These are phyloP conservation scores for Thymus quinquecostatus DNA, from an alignment of 257 asterid genomes.

Conservation along the genomic window DNA sequence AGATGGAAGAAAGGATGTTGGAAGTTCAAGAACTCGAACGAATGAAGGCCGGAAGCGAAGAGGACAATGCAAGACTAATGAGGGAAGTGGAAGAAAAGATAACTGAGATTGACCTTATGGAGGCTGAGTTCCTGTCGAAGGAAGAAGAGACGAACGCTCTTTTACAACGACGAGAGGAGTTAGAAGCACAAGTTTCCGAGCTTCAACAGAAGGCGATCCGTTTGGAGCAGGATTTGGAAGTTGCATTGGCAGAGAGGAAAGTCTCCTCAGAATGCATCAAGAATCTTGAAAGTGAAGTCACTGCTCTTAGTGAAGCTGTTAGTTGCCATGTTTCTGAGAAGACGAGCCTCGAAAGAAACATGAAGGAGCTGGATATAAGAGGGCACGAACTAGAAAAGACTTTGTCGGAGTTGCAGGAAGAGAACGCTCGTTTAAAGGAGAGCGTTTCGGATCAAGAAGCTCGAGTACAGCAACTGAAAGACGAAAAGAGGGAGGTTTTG, in stretches of 20 bases:
- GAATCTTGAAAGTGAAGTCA: slow-evolving; percentile 42
- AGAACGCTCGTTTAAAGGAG: slow-evolving; percentile 40
- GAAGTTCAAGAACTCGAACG: slow-evolving; percentile 49
- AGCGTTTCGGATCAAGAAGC: slow-evolving; percentile 41
- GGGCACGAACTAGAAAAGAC: slow-evolving; percentile 41
- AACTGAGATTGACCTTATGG: slow-evolving; percentile 37
- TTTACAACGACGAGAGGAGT: slow-evolving; percentile 34
- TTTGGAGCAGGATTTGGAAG: slow-evolving; percentile 45
- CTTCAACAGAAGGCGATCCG: slow-evolving; percentile 44
- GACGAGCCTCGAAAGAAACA: slow-evolving; percentile 39
- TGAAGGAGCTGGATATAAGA: slow-evolving; percentile 41
- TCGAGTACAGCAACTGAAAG: slow-evolving; percentile 39
- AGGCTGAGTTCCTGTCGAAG: slow-evolving; percentile 42
- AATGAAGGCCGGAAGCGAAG: slow-evolving; percentile 46
- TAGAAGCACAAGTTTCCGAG: slow-evolving; percentile 45
- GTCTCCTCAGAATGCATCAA: slow-evolving; percentile 39
- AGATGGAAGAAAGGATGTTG: slow-evolving; percentile 41
- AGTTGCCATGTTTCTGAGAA: slow-evolving; percentile 41
- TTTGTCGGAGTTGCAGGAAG: slow-evolving; percentile 45
- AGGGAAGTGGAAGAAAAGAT: slow-evolving; percentile 47
- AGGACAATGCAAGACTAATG: slow-evolving; percentile 38
- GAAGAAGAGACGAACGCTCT: slow-evolving; percentile 38
- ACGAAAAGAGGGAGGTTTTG: slow-evolving; percentile 47
- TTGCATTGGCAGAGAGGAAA: slow-evolving; percentile 35
- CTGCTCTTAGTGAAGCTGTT: slow-evolving; percentile 35